A percentile compares a stretch with the other conserved stretches of the same genome.
These are phyloP conservation scores for Hyaloperonospora brassicae DNA, from an alignment of 352 stramenopile genomes.

Conservation along the genomic window DNA sequence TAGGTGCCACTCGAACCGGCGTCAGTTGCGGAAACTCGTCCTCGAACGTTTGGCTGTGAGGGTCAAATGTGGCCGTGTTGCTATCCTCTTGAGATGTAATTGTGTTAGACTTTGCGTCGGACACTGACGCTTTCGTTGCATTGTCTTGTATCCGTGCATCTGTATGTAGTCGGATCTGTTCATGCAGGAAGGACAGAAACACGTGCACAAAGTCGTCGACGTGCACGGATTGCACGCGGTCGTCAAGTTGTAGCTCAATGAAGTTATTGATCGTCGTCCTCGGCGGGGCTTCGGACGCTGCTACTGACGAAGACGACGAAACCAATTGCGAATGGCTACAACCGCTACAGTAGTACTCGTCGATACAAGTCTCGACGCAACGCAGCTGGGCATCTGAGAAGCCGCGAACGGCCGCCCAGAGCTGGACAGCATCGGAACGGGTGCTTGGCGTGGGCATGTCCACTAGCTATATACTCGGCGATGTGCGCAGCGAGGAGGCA, in stretches of 20 bases:
- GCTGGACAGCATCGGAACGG: neutral
- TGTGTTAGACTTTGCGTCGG: constrained; percentile 6
- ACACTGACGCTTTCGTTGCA: neutral
- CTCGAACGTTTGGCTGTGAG: constrained; percentile 10
- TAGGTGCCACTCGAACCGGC: neutral
- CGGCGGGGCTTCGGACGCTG: too few species aligned
- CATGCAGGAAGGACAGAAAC: constrained; percentile 23
- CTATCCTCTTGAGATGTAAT: neutral
- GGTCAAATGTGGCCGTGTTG: constrained; percentile 2
- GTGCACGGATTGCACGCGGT: constrained; percentile 11
- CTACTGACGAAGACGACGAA: too few species aligned
- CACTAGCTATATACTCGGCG: too few species aligned
- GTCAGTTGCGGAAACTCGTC: constrained; percentile 34
- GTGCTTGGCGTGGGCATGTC: too few species aligned
- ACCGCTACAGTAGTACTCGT: constrained; percentile 1
- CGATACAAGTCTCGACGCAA: too few species aligned
- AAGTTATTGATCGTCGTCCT: neutral
- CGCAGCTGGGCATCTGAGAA: too few species aligned
- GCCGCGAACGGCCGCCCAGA: too few species aligned
- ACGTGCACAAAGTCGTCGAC: constrained; percentile 25
- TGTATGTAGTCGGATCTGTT: constrained; percentile 13
- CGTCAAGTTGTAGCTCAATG: constrained; percentile 17
- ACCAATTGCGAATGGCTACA: neutral
- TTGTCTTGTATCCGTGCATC: constrained; percentile 1
- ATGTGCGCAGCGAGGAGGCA: too few species aligned